Percentiles rank a stretch among this genome's conserved stretches.
Conservation (phyloP, 805 yeast species). For the Yarrowia keelungensis region DNA sequence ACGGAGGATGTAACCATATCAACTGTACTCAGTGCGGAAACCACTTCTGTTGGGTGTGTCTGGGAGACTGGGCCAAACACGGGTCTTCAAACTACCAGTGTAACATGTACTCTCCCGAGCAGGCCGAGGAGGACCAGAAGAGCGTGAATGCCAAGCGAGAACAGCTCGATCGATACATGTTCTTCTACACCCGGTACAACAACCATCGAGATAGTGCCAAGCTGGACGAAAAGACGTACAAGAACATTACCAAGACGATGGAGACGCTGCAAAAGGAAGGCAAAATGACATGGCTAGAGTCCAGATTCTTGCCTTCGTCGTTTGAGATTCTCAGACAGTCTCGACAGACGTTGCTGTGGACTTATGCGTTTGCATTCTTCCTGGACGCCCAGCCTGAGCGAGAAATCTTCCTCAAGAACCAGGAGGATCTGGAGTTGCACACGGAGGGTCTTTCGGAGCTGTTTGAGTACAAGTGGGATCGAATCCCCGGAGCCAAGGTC, state of each 20-base stretch:
- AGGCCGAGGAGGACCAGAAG: slow-evolving; percentile 52
- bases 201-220: slow-evolving; percentile 78
- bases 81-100: slow-evolving; percentile 71
- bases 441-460: slow-evolving; percentile 74
- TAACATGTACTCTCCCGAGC: slow-evolving; percentile 59
- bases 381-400: slow-evolving; percentile 62
- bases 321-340: slow-evolving; percentile 69
- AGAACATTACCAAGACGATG: slow-evolving; percentile 68
- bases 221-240: slow-evolving; percentile 69
- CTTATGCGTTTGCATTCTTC: slow-evolving; percentile 81
- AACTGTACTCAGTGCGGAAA: slow-evolving; percentile 75
- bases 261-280: slow-evolving; percentile 67
- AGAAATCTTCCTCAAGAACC: slow-evolving; percentile 73
- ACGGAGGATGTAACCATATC: slow-evolving; percentile 98
- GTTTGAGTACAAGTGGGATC: slow-evolving; percentile 54
- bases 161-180: slow-evolving; percentile 70
- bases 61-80: slow-evolving; percentile 76
- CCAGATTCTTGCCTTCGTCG: slow-evolving; percentile 80
- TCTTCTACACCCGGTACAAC: slow-evolving; percentile 74
- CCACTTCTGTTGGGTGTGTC: slow-evolving; percentile 95
- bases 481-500: slow-evolving; percentile 51
- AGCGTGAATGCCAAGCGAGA: slow-evolving; percentile 55
- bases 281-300: slow-evolving; percentile 83
- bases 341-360: slow-evolving; percentile 85
- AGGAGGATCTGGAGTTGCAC: slow-evolving; percentile 65